Base-by-base conservation (phyloP, 306 rosid species). In the Oemleria cerasiformis region DNA sequence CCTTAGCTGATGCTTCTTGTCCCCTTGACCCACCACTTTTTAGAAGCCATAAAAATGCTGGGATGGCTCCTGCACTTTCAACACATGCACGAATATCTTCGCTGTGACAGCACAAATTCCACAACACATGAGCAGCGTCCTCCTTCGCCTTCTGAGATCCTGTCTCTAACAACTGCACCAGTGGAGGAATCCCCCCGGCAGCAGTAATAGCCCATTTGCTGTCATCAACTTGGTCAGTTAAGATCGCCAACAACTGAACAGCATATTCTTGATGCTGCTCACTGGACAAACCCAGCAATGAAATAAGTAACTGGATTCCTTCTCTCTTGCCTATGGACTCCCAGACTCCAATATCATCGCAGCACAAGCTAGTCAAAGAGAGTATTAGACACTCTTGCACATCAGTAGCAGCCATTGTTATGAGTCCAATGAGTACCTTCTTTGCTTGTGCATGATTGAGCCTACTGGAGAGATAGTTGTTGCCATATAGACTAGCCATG, bases 201-300 rank as follows among this genome's bases (percentile, higher is more conserved):
- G 98, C 98, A 68, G 98, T 94, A 74, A 91, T 91, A 73, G 98
- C 98, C 98, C 98, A 94, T 79, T 94, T 94, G 84, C 95, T 91
- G 87, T 94, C 98, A 79, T 91, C 96, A 11, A 89, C 89, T 78
- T 89, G 97, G 68, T 91, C 90, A 70, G 94, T 89, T 76, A 91
- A 83, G 80, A 89, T 87, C 42, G 88, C 88, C 56, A 94, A 82
- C 79, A 94, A 87, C 75, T 87, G 92, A 82, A 91, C 97, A 72
- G 97, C 89, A 79, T 87, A 87, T 80, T 94, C 98, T 81, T 91
- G 97, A 82, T 91, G 97, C 79, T 94, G 98, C 91, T 94, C 97
- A 78, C 95, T 77, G 73, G 98, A 84, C 78, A 94, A 83, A 38
- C 94, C 97, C 72, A 94, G 74, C 77, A 94, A 74, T 48, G 97